Conservation (phyloP, 139 green algal species). For the Zygnema cylindricum region DNA sequence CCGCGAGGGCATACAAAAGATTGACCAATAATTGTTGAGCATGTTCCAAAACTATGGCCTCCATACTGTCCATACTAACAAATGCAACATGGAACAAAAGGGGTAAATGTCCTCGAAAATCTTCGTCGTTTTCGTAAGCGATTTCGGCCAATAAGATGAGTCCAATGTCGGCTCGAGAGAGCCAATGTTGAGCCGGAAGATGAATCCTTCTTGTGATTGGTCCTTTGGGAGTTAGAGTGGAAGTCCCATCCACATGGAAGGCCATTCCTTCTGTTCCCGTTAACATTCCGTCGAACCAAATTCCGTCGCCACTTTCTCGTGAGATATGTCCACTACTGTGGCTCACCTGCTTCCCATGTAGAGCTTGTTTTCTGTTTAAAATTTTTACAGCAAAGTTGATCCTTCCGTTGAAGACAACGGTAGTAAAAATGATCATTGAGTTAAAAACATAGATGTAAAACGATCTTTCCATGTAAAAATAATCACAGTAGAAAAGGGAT, state of each 20-base stretch:
- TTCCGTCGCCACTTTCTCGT: neutral
- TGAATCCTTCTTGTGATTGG: neutral
- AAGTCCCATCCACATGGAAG: neutral
- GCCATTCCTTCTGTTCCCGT: neutral
- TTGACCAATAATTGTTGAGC: slow-evolving; percentile 80
- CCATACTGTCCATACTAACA: slow-evolving; percentile 57
- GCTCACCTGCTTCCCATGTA: neutral
- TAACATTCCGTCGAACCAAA: neutral
- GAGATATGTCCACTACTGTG: neutral
- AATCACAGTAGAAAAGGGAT: too few species aligned
- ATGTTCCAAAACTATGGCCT: slow-evolving; percentile 66
- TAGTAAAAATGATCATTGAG: too few species aligned
- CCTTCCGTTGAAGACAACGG: too few species aligned
- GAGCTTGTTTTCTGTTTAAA: too few species aligned
- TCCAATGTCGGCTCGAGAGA: slow-evolving; percentile 83
- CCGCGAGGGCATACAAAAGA: slow-evolving; percentile 75
- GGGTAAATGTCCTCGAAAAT: slow-evolving; percentile 81
- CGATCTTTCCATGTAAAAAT: too few species aligned
- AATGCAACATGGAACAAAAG: slow-evolving; percentile 78
- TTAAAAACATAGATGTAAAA: too few species aligned
- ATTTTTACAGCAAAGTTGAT: too few species aligned
- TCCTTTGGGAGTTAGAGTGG: neutral
- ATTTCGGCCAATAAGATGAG: slow-evolving; percentile 88
- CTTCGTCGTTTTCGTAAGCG: slow-evolving; percentile 88
- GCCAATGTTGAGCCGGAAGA: slow-evolving; percentile 37